These are phyloP conservation scores for Knoxia roxburghii DNA, from an alignment of 257 asterid genomes.

Conservation along the genomic window DNA sequence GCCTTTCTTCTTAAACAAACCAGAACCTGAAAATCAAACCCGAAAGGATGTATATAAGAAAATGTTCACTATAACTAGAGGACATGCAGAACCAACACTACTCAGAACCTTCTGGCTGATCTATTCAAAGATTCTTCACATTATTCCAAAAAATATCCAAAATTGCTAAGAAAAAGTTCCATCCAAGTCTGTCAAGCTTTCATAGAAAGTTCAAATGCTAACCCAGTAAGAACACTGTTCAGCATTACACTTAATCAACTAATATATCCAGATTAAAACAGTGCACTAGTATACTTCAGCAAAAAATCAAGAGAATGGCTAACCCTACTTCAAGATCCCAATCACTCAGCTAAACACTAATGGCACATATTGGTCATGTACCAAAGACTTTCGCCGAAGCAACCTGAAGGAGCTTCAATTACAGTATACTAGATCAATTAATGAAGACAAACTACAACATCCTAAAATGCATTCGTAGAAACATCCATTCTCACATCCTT, in stretches of 20 bases:
- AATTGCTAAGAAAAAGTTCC: background rate
- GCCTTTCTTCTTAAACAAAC: conserved; percentile 68
- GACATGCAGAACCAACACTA: background rate
- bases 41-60: background rate
- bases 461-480: background rate
- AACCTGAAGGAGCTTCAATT: background rate
- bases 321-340: no score
- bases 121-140: background rate
- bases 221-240: background rate
- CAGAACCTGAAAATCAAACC: conserved; percentile 47
- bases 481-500: background rate
- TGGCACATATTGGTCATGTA: no score
- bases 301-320: background rate
- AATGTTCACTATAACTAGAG: conserved; percentile 2
- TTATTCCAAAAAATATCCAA: background rate
- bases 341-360: background rate
- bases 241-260: background rate
- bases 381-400: background rate
- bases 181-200: no score
- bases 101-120: background rate
- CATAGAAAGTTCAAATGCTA: background rate
- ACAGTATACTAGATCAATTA: background rate
- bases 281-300: background rate
- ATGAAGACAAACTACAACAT: background rate
- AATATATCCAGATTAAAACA: background rate